A percentile compares a stretch with the other conserved stretches of the same genome.
phyloP scores from a whole-genome alignment of 495 filamentous ascomycete genomes.

The Gamarada debralockiae region DNA sequence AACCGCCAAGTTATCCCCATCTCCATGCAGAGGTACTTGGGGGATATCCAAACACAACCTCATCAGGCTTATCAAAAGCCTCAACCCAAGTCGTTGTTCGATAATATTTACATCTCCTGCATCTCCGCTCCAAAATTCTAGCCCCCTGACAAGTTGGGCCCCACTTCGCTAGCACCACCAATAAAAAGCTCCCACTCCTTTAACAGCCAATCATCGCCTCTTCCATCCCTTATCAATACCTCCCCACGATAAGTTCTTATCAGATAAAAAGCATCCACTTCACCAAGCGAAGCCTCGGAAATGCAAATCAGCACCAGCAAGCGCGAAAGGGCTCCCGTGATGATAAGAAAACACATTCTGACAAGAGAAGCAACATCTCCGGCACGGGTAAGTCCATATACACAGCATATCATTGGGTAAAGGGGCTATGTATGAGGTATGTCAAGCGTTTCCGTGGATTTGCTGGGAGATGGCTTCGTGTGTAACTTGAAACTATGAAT shows the following conservation, averaged over 20 bases:
- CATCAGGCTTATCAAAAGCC: too few species aligned
- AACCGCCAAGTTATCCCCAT: too few species aligned
- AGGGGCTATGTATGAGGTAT: neutral
- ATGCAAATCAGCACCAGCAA: neutral
- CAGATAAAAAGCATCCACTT: too few species aligned
- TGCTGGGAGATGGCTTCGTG: neutral
- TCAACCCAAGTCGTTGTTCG: too few species aligned
- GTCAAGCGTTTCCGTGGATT: slow-evolving; percentile 15
- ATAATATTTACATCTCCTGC: neutral
- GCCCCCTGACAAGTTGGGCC: neutral
- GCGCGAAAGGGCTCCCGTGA: too few species aligned
- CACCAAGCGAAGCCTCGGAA: neutral
- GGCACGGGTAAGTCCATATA: neutral
- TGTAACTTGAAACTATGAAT: neutral
- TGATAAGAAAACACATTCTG: neutral
- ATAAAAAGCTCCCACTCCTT: neutral
- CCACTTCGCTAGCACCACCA: neutral
- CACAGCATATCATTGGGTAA: neutral
- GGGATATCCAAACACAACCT: too few species aligned
- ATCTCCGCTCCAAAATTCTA: neutral
- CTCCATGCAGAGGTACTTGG: too few species aligned
- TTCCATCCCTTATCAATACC: too few species aligned
- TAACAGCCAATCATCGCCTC: too few species aligned
- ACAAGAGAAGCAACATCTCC: slow-evolving; percentile 7
- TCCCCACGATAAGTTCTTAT: too few species aligned